phyloP scores from a whole-genome alignment of 2,329 filamentous ascomycete species.

The Talaromyces sp. region DNA sequence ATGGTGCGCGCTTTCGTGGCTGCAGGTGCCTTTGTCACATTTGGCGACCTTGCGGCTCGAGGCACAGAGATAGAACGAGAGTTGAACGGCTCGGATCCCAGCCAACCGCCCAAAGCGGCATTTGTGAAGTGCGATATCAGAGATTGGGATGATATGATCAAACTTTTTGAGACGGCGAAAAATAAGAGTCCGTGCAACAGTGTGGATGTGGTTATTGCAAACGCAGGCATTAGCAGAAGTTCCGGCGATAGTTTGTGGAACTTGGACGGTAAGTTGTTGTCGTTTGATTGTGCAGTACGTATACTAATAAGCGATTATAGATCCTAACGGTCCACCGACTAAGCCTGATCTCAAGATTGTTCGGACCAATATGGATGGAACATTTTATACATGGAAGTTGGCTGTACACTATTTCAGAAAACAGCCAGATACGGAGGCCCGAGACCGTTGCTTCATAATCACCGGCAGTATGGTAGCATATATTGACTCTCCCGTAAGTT shows the following conservation, averaged over 20 bases:
- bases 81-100: neutral
- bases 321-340: neutral
- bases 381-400: neutral
- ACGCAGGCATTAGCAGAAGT: neutral
- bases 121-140: neutral
- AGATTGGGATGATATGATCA: slow-evolving; percentile 1
- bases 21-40: slow-evolving; percentile 42
- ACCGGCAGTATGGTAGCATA: neutral
- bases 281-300: neutral
- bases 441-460: slow-evolving; percentile 46
- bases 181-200: neutral
- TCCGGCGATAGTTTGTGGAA: neutral
- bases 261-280: neutral
- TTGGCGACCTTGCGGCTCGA: slow-evolving; percentile 27
- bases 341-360: slow-evolving; percentile 5
- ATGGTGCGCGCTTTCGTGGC: slow-evolving; percentile 35
- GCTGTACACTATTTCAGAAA: slow-evolving; percentile 47
- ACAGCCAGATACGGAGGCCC: slow-evolving; percentile 60
- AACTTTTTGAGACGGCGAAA: neutral
- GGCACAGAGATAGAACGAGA: slow-evolving; percentile 2
- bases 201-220: slow-evolving; percentile 2
- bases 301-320: neutral
- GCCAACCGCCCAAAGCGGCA: neutral
- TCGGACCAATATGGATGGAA: neutral
- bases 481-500: neutral